phyloP scores from a whole-genome alignment of 2,329 filamentous ascomycete species.

The Boeremia lycopersici region DNA sequence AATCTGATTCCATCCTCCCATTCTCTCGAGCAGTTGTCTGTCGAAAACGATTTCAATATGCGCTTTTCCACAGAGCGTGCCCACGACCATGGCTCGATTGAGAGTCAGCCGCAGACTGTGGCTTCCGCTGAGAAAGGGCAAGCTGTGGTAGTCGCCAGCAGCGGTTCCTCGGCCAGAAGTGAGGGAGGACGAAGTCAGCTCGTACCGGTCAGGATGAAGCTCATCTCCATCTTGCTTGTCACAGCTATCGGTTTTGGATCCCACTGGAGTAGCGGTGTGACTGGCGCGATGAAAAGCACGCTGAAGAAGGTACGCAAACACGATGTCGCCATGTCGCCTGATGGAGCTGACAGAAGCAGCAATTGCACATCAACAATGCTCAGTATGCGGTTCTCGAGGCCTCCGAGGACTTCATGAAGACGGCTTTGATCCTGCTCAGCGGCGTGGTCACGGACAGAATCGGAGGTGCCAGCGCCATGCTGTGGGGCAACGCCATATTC shows the following conservation, averaged over 20 bases:
- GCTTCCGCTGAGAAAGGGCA: conserved; percentile 7
- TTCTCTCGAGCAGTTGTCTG: not conserved
- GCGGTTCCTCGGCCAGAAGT: conserved; percentile 12
- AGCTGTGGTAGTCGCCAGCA: conserved; percentile 11
- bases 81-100: not conserved
- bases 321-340: not conserved
- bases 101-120: conserved; percentile 1
- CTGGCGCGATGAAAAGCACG: conserved; percentile 65
- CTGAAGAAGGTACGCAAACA: conserved; percentile 57
- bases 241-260: conserved; percentile 64
- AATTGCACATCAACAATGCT: conserved; percentile 65
- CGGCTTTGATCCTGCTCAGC: conserved; percentile 59
- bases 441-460: conserved; percentile 64
- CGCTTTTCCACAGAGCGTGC: conserved; percentile 8
- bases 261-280: conserved; percentile 66
- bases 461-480: conserved; percentile 63
- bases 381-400: conserved; percentile 65
- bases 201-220: conserved; percentile 31
- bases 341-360: conserved; percentile 14
- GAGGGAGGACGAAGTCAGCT: conserved; percentile 6
- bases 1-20: conserved; percentile 10
- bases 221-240: conserved; percentile 58
- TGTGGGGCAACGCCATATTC: conserved; percentile 67
- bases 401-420: conserved; percentile 68
- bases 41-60: not conserved